Evolutionary conservation across 2,329 filamentous ascomycete genomes (phyloP), one percentile per base, ranked within the genome.

Genomic region (Colletotrichum cordylinicola): DNA sequence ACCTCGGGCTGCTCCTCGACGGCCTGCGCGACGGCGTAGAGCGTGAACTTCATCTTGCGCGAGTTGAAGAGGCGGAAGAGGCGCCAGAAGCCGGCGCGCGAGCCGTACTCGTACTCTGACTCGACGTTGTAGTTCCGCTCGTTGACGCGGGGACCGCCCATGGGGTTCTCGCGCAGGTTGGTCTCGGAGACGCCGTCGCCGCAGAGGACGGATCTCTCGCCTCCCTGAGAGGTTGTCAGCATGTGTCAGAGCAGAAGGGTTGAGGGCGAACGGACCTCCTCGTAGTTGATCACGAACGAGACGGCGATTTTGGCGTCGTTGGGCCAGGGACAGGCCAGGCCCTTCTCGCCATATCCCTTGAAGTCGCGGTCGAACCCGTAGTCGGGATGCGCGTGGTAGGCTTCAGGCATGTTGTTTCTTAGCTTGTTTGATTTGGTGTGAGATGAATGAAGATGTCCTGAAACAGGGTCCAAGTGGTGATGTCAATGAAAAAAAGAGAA

Each of bases 31-130:
- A 90, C 88, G 12, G 87, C 88, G 76, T 90, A 89, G 7, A 89
- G 82, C 0, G 88, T 90, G 76, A 87, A 88, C 78, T 88, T 88
- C 84, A 88, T 88, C 52, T 83, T 82, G 75, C 88, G 80, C 61
- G 86, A 83, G 77, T 88, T 86, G 82, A 90, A 89, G 70, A 89
- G 79, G 21, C 85, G 82, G 79, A 89, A 88, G 3, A 89, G 80
- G 4, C 88, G 82, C 88, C 88, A 90, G 79, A 87, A 87, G 5
- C 88, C 88, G 1, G 84, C 84, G 4, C 88, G 84, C 27, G 85
- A 85, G 39, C 88, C 87, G 77, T 90, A 90, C 71, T 90, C 88
- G 77, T 87, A 90, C 76, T 90, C 88, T 33, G 83, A 84, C 80
- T 90, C 88, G 67, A 84, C 84, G 76, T 87, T 89, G 77, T 83